phyloP scores from a whole-genome alignment of 306 rosid genomes.

The Castanospermum australe region DNA sequence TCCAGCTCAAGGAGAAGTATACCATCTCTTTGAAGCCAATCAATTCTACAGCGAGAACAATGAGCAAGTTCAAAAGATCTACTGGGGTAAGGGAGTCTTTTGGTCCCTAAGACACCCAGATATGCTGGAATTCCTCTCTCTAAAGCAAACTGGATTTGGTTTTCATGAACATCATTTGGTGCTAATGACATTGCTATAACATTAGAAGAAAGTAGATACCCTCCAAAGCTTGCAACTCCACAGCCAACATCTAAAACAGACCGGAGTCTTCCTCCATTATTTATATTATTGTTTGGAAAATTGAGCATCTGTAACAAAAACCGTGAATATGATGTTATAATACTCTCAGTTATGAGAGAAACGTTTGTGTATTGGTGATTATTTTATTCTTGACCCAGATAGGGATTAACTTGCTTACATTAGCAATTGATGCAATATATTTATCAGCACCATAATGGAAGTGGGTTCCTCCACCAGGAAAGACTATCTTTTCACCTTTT shows the following conservation, averaged over 20 bases:
- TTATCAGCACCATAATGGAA: conserved; percentile 84
- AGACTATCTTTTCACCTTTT: conserved; percentile 63
- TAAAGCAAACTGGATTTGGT: conserved; percentile 81
- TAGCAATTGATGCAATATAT: conserved; percentile 76
- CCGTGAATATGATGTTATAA: neutral
- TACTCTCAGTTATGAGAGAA: neutral
- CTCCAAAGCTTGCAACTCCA: conserved; percentile 85
- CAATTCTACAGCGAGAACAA: conserved; percentile 82
- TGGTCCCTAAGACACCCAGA: conserved; percentile 83
- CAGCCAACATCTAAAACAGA: conserved; percentile 78
- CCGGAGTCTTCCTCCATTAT: conserved; percentile 66
- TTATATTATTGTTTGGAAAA: conserved; percentile 63
- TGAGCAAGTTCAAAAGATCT: conserved; percentile 82
- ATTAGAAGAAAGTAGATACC: conserved; percentile 70
- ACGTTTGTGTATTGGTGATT: neutral
- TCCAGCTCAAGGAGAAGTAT: conserved; percentile 85
- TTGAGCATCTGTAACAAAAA: conserved; percentile 64
- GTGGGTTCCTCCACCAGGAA: conserved; percentile 88
- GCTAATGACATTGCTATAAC: conserved; percentile 74
- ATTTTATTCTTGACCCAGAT: neutral
- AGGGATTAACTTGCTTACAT: conserved; percentile 44
- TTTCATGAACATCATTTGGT: conserved; percentile 83
- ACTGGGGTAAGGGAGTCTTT: conserved; percentile 83
- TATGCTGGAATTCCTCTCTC: conserved; percentile 85
- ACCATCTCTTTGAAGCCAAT: conserved; percentile 85